Percentiles rank a stretch among this genome's conserved stretches.
Evolutionary conservation across 495 filamentous ascomycete genomes (phyloP).

Genomic region (Hypoxylon fuscum): DNA sequence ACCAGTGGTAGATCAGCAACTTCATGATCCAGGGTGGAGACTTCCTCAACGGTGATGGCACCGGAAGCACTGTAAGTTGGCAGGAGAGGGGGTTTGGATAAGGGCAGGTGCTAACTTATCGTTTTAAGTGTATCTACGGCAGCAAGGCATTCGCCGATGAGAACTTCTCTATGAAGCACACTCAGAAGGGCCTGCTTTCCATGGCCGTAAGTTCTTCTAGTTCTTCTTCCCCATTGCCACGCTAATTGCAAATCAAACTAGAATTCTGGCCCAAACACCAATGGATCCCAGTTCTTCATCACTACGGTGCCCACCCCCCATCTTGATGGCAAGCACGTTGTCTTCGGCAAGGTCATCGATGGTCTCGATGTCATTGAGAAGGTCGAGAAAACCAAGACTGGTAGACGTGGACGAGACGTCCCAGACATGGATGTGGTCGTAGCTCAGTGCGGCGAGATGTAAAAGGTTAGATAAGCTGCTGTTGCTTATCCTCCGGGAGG

Average conservation of each 20-base stretch:
- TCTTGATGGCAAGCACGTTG: slow-evolving; percentile 93
- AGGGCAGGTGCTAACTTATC: slow-evolving; percentile 6
- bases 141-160: slow-evolving; percentile 88
- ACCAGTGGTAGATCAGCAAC: slow-evolving; percentile 76
- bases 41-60: slow-evolving; percentile 94
- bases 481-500: background rate
- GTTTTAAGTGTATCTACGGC: slow-evolving; percentile 76
- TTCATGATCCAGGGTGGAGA: slow-evolving; percentile 98
- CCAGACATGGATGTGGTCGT: slow-evolving; percentile 88
- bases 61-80: slow-evolving; percentile 68
- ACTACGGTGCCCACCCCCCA: slow-evolving; percentile 86
- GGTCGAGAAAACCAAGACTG: slow-evolving; percentile 87
- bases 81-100: background rate
- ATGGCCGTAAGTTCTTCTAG: slow-evolving; percentile 76
- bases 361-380: slow-evolving; percentile 92
- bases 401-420: slow-evolving; percentile 72
- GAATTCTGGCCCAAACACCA: slow-evolving; percentile 94
- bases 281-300: slow-evolving; percentile 98
- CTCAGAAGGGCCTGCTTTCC: slow-evolving; percentile 78
- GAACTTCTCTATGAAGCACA: slow-evolving; percentile 84
- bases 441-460: slow-evolving; percentile 91
- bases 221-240: background rate
- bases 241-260: slow-evolving; percentile 52
- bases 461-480: slow-evolving; percentile 29
- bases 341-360: slow-evolving; percentile 90